A percentile compares a stretch with the other conserved stretches of the same genome.
phyloP scores from a whole-genome alignment of 2,329 filamentous ascomycete genomes.

The Myrmaecium sp. region DNA sequence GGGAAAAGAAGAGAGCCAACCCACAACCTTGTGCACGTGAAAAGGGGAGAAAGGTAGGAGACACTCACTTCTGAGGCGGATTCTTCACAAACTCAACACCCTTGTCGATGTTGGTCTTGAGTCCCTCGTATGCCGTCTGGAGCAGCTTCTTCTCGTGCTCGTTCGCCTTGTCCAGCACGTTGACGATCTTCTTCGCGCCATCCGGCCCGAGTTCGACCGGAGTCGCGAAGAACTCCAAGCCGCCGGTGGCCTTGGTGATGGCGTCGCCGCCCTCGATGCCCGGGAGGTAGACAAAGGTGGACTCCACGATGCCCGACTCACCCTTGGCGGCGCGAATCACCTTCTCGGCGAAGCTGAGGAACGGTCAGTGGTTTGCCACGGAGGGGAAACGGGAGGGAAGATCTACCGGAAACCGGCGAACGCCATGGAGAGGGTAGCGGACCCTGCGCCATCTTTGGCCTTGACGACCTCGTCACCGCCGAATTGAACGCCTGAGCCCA shows the following conservation, averaged over 20 bases:
- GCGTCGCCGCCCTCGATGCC: slow-evolving; percentile 77
- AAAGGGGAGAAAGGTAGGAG: no score
- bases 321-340: slow-evolving; percentile 77
- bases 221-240: slow-evolving; percentile 91
- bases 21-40: no score
- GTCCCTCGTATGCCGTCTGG: slow-evolving; percentile 54
- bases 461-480: slow-evolving; percentile 94
- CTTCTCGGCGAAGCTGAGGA: slow-evolving; percentile 71
- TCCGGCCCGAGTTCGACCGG: slow-evolving; percentile 85
- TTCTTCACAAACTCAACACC: slow-evolving; percentile 79
- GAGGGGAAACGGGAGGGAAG: background rate
- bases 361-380: slow-evolving; percentile 5
- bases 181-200: slow-evolving; percentile 71
- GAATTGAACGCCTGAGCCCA: slow-evolving; percentile 69
- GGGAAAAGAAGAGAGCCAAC: no score
- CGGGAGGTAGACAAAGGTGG: slow-evolving; percentile 87
- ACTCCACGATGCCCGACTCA: slow-evolving; percentile 84
- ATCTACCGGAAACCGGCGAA: slow-evolving; percentile 81
- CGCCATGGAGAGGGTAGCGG: slow-evolving; percentile 85
- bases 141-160: slow-evolving; percentile 83
- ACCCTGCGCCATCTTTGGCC: slow-evolving; percentile 83
- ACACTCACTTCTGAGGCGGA: slow-evolving; percentile 40
- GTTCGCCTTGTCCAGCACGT: slow-evolving; percentile 61
- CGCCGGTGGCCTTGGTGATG: slow-evolving; percentile 65
- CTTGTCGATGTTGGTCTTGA: slow-evolving; percentile 89